phyloP scores from a whole-genome alignment of 1,284 basidiomycete species.

The Puccinia horiana region DNA sequence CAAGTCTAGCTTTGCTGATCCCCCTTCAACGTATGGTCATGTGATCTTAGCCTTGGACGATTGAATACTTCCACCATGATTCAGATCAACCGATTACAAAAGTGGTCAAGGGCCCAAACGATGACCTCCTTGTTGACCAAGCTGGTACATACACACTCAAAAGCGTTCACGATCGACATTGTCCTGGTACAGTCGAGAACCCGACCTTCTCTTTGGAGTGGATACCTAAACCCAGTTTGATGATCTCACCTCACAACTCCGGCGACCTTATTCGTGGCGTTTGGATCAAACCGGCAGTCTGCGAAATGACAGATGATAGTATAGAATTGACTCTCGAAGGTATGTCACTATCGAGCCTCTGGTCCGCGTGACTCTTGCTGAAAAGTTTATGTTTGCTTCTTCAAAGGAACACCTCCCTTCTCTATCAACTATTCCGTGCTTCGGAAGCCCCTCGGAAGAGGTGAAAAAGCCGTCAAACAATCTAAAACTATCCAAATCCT shows the following conservation, averaged over 20 bases:
- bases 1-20: neutral
- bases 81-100: conserved; percentile 8
- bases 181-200: conserved; percentile 43
- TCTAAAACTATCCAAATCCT: conserved; percentile 82
- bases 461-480: conserved; percentile 66
- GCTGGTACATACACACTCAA: conserved; percentile 42
- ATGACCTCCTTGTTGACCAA: conserved; percentile 34
- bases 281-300: conserved; percentile 34
- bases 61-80: conserved; percentile 30
- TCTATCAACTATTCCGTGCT: conserved; percentile 35
- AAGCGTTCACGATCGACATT: conserved; percentile 45
- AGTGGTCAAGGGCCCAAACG: conserved; percentile 31
- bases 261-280: conserved; percentile 36
- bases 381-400: neutral
- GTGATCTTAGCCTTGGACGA: conserved; percentile 35
- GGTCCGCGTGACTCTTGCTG: neutral
- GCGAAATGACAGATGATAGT: conserved; percentile 44
- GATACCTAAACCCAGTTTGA: conserved; percentile 43
- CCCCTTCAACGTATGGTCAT: neutral
- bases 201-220: conserved; percentile 36
- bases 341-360: neutral
- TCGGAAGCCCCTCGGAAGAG: conserved; percentile 66
- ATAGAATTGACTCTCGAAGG: conserved; percentile 46
- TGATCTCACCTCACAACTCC: conserved; percentile 30
- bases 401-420: conserved; percentile 42